Evolutionary conservation across 805 yeast genomes (phyloP).

Genomic region (Zygoascus bituminiphila): DNA sequence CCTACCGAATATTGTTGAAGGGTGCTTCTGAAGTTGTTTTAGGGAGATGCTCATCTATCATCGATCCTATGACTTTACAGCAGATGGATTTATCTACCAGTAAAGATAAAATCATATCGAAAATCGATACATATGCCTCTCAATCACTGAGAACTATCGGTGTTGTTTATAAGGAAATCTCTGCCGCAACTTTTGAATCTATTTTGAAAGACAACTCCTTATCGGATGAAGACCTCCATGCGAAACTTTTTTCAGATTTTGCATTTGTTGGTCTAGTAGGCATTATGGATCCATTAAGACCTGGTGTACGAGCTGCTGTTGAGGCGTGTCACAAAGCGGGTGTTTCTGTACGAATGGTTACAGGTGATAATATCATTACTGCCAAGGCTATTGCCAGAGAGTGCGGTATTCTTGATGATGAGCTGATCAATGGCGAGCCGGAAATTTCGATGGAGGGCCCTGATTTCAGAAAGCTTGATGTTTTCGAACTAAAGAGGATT

Average conservation of each 20-base stretch:
- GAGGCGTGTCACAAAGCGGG: slow-evolving; percentile 82
- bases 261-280: slow-evolving; percentile 74
- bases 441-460: slow-evolving; percentile 91
- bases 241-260: slow-evolving; percentile 27
- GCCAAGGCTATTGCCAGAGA: slow-evolving; percentile 85
- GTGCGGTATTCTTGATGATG: slow-evolving; percentile 64
- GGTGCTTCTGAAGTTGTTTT: slow-evolving; percentile 93
- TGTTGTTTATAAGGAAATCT: slow-evolving; percentile 70
- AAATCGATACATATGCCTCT: slow-evolving; percentile 53
- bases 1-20: slow-evolving; percentile 60
- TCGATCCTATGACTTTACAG: slow-evolving; percentile 10
- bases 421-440: slow-evolving; percentile 35
- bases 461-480: slow-evolving; percentile 58
- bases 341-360: slow-evolving; percentile 93
- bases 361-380: slow-evolving; percentile 90
- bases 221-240: slow-evolving; percentile 19
- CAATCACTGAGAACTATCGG: slow-evolving; percentile 83
- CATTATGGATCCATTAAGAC: slow-evolving; percentile 88
- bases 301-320: slow-evolving; percentile 87
- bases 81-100: slow-evolving; percentile 1
- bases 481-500: slow-evolving; percentile 45
- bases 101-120: slow-evolving; percentile 22
- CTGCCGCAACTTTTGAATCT: not conserved
- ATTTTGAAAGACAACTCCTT: slow-evolving; percentile 13
- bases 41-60: slow-evolving; percentile 41